These are phyloP conservation scores for Oropetium thomaeum DNA, from an alignment of 176 grass and related monocot genomes.

Conservation along the genomic window DNA sequence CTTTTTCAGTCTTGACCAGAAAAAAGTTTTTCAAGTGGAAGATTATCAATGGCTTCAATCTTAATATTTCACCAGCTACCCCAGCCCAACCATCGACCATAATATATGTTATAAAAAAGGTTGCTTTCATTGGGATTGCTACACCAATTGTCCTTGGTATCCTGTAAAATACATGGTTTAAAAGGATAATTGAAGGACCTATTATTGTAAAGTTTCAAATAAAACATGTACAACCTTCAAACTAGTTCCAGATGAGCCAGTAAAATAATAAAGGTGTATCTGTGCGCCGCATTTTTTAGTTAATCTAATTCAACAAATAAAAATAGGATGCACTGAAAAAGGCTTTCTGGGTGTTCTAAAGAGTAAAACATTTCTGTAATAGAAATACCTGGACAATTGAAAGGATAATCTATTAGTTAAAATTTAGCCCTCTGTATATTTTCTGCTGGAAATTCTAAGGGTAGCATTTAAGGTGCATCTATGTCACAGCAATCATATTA, in stretches of 20 bases:
- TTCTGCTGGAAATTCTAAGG: neutral
- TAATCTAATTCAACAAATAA: constrained; percentile 12
- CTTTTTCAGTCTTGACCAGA: constrained; percentile 98
- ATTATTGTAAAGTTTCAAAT: constrained; percentile 6
- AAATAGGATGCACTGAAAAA: neutral
- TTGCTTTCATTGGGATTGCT: constrained; percentile 91
- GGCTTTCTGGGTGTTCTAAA: neutral
- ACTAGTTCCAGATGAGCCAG: neutral
- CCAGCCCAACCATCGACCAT: constrained; percentile 99
- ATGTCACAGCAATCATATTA: neutral
- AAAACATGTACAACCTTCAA: constrained; percentile 12
- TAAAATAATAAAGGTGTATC: neutral
- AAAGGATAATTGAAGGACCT: constrained; percentile 12
- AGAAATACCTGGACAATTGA: neutral
- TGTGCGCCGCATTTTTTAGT: neutral
- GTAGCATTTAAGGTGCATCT: neutral
- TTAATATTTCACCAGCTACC: constrained; percentile 91
- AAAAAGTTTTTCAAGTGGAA: constrained; percentile 96
- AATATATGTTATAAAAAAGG: constrained; percentile 96
- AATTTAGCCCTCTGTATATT: neutral
- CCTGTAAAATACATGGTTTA: constrained; percentile 35
- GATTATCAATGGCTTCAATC: constrained; percentile 77
- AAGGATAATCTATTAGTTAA: neutral
- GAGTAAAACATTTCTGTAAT: neutral
- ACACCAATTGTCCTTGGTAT: constrained; percentile 84